Evolutionary conservation across 176 grass and related monocot species (phyloP).

Genomic region (Oryza longistaminata): DNA sequence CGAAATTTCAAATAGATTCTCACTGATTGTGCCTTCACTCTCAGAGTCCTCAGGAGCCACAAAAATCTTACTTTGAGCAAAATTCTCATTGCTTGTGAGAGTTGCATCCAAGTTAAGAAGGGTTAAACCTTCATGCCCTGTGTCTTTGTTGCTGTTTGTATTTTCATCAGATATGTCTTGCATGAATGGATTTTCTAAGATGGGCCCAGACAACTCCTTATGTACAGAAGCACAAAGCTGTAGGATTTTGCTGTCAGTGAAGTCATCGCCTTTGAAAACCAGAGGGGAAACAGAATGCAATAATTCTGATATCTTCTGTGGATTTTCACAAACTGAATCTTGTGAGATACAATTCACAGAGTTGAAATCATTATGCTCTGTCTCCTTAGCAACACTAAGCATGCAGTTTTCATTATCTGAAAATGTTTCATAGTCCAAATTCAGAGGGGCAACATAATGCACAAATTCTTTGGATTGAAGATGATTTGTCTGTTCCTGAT

Average conservation of each 20-base stretch:
- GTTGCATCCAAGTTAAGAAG: conserved; percentile 34
- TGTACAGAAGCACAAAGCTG: conserved; percentile 7
- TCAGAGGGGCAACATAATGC: background rate
- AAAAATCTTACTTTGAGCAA: conserved; percentile 9
- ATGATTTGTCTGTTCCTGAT: conserved; percentile 1
- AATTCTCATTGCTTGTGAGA: conserved; percentile 42
- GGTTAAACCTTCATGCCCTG: conserved; percentile 6
- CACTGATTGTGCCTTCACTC: conserved; percentile 28
- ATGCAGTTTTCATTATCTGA: conserved; percentile 32
- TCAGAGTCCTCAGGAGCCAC: background rate
- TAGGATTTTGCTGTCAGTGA: background rate
- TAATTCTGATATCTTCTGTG: conserved; percentile 13
- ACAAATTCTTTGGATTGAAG: no score
- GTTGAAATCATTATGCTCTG: background rate
- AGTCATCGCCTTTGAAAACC: conserved; percentile 16
- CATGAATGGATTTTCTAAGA: conserved; percentile 32
- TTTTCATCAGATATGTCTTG: conserved; percentile 28
- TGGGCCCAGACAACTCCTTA: conserved; percentile 7
- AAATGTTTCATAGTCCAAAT: background rate
- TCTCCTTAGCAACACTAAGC: conserved; percentile 17
- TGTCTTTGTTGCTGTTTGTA: background rate
- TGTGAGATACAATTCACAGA: conserved; percentile 13
- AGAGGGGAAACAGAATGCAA: conserved; percentile 1
- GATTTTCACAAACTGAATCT: conserved; percentile 27
- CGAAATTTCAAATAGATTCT: conserved; percentile 51